Evolutionary conservation across 2,329 filamentous ascomycete genomes (phyloP).

Genomic region (Sporothrix sp.): DNA sequence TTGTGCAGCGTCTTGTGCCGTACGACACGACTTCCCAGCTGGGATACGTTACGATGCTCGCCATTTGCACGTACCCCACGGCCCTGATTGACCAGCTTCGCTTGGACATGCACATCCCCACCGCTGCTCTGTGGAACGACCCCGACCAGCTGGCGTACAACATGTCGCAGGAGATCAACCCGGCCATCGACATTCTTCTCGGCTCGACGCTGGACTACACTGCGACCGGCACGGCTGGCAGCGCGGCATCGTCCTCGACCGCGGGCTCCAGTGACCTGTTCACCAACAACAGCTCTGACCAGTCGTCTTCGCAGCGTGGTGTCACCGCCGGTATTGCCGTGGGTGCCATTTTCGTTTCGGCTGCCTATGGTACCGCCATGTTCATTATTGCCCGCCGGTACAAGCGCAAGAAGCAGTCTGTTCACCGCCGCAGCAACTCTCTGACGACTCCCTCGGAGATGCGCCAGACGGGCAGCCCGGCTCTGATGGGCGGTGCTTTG

Average conservation of each 20-base stretch:
- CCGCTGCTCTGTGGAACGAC: conserved; percentile 67
- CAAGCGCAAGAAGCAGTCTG: conserved; percentile 71
- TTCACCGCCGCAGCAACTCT: conserved; percentile 70
- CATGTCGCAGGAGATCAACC: conserved; percentile 74
- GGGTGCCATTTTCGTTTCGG: conserved; percentile 67
- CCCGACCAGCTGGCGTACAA: conserved; percentile 54
- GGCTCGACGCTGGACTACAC: conserved; percentile 34
- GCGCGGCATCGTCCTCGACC: conserved; percentile 25
- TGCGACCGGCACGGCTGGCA: conserved; percentile 28
- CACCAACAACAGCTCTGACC: conserved; percentile 30
- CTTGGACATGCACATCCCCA: conserved; percentile 59
- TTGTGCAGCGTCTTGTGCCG: conserved; percentile 66
- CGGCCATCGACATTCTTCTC: conserved; percentile 59
- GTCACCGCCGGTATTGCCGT: conserved; percentile 63
- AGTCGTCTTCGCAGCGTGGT: conserved; percentile 50
- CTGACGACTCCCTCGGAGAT: conserved; percentile 51
- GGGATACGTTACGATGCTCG: conserved; percentile 74
- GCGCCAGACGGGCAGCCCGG: conserved; percentile 45
- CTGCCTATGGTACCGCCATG: conserved; percentile 89
- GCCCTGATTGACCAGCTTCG: conserved; percentile 58
- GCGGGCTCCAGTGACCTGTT: conserved; percentile 26
- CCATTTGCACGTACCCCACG: conserved; percentile 57
- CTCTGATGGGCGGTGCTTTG: conserved; percentile 61
- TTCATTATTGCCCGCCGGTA: conserved; percentile 85
- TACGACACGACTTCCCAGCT: conserved; percentile 59